phyloP scores from a whole-genome alignment of 2,329 filamentous ascomycete species.

The Ophiocordyceps camponoti-floridani region DNA sequence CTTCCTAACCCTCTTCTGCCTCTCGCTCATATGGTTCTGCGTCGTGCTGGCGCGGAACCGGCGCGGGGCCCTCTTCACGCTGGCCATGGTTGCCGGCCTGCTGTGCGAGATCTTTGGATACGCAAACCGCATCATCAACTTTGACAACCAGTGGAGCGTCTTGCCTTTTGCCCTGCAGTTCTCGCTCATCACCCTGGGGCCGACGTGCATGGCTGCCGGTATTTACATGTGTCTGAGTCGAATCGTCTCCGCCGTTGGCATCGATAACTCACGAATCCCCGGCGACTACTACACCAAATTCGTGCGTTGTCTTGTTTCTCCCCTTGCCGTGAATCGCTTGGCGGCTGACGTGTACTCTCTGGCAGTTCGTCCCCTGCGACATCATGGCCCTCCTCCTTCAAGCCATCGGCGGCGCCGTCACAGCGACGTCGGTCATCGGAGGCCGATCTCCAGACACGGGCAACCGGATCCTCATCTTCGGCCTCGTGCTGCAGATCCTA shows the following conservation, averaged over 20 bases:
- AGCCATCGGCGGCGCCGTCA: neutral
- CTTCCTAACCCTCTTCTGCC: conserved; percentile 13
- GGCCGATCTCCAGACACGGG: neutral
- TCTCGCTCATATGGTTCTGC: conserved; percentile 22
- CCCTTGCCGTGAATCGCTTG: neutral
- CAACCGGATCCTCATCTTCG: neutral
- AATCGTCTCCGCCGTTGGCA: neutral
- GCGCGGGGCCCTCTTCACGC: neutral
- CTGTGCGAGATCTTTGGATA: neutral
- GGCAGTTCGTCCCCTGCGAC: neutral
- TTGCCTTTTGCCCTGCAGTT: neutral
- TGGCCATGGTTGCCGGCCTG: neutral
- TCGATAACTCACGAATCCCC: neutral
- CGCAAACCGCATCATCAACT: neutral
- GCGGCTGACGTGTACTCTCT: neutral
- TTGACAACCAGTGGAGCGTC: neutral
- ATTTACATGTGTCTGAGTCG: neutral
- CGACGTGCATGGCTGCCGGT: neutral
- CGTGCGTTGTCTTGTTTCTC: neutral
- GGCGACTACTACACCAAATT: neutral
- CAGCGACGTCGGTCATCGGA: neutral
- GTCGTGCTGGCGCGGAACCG: conserved; percentile 14
- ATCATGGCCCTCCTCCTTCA: neutral
- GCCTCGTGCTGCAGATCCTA: neutral
- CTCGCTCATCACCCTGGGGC: neutral